Evolutionary conservation across 2,329 filamentous ascomycete species (phyloP), one percentile per base, ranked within the genome.

Genomic region (Neonectria magnoliae): DNA sequence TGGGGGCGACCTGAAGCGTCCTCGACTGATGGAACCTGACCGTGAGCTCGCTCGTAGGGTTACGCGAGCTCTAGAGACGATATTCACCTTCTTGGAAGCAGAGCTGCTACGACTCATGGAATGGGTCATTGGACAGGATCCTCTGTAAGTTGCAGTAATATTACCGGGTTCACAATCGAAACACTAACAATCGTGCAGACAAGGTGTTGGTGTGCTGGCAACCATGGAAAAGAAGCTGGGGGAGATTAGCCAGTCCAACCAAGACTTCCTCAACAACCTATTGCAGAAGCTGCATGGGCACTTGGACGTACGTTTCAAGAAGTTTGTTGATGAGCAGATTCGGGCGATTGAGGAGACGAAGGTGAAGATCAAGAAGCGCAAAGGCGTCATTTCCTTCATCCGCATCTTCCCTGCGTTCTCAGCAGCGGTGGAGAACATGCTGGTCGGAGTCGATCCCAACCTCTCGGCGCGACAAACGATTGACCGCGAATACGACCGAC

Each of bases 361-460:
- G 80, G 95, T 99, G 78, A 98, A 98, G 83, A 94, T 98, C 80
- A 98, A 97, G 84, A 98, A 98, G 84, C 91, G 96, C 71, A 98
- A 97, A 81, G 95, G 96, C 11, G 93, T 99, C 61, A 98, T 98
- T 73, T 90, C 91, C 16, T 98, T 98, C 79, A 95, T 98, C 83
- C 92, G 93, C 68, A 91, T 95, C 44, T 98, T 98, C 83, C 96
- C 95, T 0, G 84, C 90, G 64, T 98, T 98, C 80, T 90, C 90
- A n/a, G 81, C 88, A 1, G 90, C 92, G 0, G 88, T 98, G 1
- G 94, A 98, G 80, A 94, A 91, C 74, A 94, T 97, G 88, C 85
- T 97, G 51, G 81, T 85, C 1, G 84, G 84, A 18, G 81, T 85
- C 9, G 86, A 89, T 63, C 76, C 81, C 4, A 83, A 83, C 65